Conservation (phyloP, 768 basidiomycete species). For the Agaricus subrufescens region DNA sequence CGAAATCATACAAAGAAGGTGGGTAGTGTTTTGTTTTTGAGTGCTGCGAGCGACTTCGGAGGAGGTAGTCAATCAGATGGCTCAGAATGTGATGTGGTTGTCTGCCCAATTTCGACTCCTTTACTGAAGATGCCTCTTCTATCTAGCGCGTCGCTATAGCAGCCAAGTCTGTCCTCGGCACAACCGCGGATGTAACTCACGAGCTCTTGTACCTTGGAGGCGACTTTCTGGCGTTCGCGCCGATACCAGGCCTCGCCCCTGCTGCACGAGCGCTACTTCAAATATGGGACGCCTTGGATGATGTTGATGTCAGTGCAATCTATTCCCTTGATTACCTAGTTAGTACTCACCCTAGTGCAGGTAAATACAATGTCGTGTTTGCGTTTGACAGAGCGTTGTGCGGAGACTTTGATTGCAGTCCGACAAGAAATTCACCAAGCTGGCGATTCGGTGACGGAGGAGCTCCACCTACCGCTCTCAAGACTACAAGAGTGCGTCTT, state of each 20-base stretch:
- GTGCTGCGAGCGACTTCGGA: neutral
- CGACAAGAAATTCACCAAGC: conserved; percentile 47
- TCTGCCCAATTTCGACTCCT: neutral
- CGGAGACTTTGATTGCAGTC: conserved; percentile 50
- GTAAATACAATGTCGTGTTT: conserved; percentile 53
- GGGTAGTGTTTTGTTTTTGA: neutral
- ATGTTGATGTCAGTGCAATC: conserved; percentile 45
- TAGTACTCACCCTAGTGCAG: conserved; percentile 22
- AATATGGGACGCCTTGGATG: conserved; percentile 52
- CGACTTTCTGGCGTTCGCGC: conserved; percentile 38
- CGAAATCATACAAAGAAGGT: conserved; percentile 13
- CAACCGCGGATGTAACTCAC: conserved; percentile 28
- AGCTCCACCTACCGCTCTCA: conserved; percentile 39
- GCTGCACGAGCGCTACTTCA: conserved; percentile 42
- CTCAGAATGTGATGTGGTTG: neutral
- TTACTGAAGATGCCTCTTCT: neutral
- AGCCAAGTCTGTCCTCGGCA: conserved; percentile 29
- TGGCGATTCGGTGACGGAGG: conserved; percentile 34
- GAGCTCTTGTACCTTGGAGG: conserved; percentile 29
- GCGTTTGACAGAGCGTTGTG: conserved; percentile 58
- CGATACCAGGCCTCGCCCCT: conserved; percentile 47
- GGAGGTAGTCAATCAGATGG: neutral
- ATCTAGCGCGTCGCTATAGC: conserved; percentile 26
- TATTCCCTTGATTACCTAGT: neutral
- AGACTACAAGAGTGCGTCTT: conserved; percentile 36